phyloP scores from a whole-genome alignment of 2,329 filamentous ascomycete species.

The Thyridium curvatum region DNA sequence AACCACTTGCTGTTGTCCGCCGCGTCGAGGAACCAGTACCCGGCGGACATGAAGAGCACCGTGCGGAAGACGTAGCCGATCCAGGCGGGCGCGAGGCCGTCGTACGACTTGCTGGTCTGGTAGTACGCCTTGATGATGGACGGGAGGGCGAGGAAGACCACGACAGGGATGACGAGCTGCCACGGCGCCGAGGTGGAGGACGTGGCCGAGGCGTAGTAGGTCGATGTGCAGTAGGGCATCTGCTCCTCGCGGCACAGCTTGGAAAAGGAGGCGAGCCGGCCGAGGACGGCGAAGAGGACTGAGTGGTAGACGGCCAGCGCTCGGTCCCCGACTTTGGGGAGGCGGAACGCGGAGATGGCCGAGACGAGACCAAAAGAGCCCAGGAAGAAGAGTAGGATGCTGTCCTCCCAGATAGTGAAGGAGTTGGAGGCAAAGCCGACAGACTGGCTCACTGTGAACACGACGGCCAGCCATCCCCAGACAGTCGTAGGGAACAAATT shows the following conservation, averaged over 20 bases:
- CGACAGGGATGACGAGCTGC: slow-evolving; percentile 77
- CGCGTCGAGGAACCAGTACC: slow-evolving; percentile 85
- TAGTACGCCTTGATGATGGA: slow-evolving; percentile 75
- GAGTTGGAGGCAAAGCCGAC: slow-evolving; percentile 95
- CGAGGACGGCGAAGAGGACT: slow-evolving; percentile 71
- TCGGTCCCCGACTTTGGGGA: slow-evolving; percentile 60
- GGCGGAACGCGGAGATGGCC: slow-evolving; percentile 67
- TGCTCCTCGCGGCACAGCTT: slow-evolving; percentile 95
- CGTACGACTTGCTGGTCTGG: slow-evolving; percentile 74
- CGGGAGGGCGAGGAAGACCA: slow-evolving; percentile 66
- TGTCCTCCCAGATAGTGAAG: slow-evolving; percentile 98
- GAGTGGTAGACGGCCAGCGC: slow-evolving; percentile 81
- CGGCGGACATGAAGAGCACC: slow-evolving; percentile 67
- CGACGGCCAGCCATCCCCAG: slow-evolving; percentile 81
- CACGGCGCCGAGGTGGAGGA: slow-evolving; percentile 90
- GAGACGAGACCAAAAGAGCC: slow-evolving; percentile 78
- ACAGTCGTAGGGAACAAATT: slow-evolving; percentile 63
- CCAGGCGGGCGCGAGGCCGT: slow-evolving; percentile 80
- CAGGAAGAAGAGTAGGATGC: slow-evolving; percentile 87
- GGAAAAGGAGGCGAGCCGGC: slow-evolving; percentile 76
- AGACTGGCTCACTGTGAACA: slow-evolving; percentile 84
- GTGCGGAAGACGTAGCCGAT: slow-evolving; percentile 73
- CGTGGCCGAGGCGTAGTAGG: slow-evolving; percentile 86
- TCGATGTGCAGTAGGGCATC: slow-evolving; percentile 93
- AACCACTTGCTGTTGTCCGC: slow-evolving; percentile 85